Evolutionary conservation across 2,329 filamentous ascomycete species (phyloP), one percentile per base, ranked within the genome.

Genomic region (Podosphaera xanthii): DNA sequence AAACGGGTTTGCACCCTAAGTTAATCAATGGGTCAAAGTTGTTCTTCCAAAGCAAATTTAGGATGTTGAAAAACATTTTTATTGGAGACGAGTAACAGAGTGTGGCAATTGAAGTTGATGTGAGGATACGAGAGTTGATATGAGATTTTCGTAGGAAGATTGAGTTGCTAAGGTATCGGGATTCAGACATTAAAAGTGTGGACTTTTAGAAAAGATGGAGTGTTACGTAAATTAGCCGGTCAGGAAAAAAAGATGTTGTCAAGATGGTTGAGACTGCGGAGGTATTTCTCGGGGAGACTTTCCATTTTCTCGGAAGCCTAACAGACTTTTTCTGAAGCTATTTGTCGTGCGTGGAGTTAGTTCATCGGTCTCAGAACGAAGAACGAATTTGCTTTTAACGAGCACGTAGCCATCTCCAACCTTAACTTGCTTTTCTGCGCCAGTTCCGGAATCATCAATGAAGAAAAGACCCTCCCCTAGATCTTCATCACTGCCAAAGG

Each of bases 391-490:
- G 68, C 84, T 92, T 73, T 82, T 84, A 54, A 96, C 70, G 0
- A 81, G 75, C 0, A 96, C 83, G 1, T 72, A 77, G 33, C 88
- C 89, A 42, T 73, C 76, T 10, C 91, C 91, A 34, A 90, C 82
- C 40, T 74, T 78, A 58, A 98, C 72, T 48, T 80, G 75, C 74
- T 91, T 92, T 65, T 91, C 84, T 38, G 77, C 74, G 9, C 79
- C 80, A 0, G 76, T 73, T 2, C 80, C 79, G 1, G 76, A 79
- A 68, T 98, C 91, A 63, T 91, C 88, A n/a, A 98, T 80, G 69
- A 94, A 90, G 73, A 95, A 94, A n/a, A 85, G 70, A 4, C 80
- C 80, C 67, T 97, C 90, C 58, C 92, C 92, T 0, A 98, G 77
- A 61, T 84, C 80, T 59, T 90, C 84, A 68, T 94, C 88, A 60